phyloP scores from a whole-genome alignment of 345 rosid species.

The Excoecaria cochinchinensis region DNA sequence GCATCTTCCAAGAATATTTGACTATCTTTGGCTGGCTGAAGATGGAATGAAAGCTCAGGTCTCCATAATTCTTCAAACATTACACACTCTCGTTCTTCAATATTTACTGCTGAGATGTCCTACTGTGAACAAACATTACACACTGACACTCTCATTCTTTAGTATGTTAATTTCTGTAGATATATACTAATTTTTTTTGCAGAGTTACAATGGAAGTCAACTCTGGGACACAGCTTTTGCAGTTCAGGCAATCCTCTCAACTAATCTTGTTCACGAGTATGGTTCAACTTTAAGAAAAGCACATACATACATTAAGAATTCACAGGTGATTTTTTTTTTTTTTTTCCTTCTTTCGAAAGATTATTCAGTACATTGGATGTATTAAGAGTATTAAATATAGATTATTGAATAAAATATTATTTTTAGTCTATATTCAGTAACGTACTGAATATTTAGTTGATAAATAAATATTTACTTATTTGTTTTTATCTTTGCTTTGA shows the following conservation, averaged over 20 bases:
- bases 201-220: slow-evolving; percentile 99
- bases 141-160: too few relatives aligned
- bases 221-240: slow-evolving; percentile 91
- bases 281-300: slow-evolving; percentile 69
- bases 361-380: neutral
- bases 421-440: too few relatives aligned
- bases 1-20: slow-evolving; percentile 83
- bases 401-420: too few relatives aligned
- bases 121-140: too few relatives aligned
- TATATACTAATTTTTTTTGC: slow-evolving; percentile 12
- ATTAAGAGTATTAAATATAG: too few relatives aligned
- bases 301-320: slow-evolving; percentile 53
- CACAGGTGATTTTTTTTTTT: slow-evolving; percentile 60
- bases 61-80: neutral
- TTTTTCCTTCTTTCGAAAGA: slow-evolving; percentile 11
- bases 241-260: slow-evolving; percentile 78
- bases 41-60: slow-evolving; percentile 99
- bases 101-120: too few relatives aligned
- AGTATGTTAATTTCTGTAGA: too few relatives aligned
- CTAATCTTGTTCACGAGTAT: slow-evolving; percentile 66
- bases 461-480: neutral
- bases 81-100: too few relatives aligned
- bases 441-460: too few relatives aligned
- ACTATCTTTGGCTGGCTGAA: slow-evolving; percentile 94
- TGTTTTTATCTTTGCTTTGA: slow-evolving; percentile 25